These are phyloP conservation scores for Sarcocystis neurona DNA, from an alignment of 169 alveolate species.

Conservation along the genomic window DNA sequence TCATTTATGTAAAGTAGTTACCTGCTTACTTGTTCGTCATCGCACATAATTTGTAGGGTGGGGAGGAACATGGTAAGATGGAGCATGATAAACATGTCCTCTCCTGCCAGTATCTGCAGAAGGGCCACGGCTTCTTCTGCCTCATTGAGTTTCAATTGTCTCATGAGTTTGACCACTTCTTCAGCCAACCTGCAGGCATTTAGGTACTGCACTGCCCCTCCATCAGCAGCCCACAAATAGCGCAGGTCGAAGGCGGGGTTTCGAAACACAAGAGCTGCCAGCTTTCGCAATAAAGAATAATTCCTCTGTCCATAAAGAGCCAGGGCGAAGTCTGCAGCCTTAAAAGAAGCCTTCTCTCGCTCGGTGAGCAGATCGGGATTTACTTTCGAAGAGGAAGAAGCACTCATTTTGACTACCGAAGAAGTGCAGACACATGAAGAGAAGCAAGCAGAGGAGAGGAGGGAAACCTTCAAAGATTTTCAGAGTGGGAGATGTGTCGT, in stretches of 20 bases:
- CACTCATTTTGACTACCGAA: too few relatives aligned
- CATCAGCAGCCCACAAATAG: neutral
- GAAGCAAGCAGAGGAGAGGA: too few relatives aligned
- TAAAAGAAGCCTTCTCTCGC: conserved; percentile 12
- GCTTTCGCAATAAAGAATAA: neutral
- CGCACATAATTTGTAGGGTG: conserved; percentile 57
- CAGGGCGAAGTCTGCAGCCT: neutral
- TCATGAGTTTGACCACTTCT: conserved; percentile 27
- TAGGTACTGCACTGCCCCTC: conserved; percentile 37
- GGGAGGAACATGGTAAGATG: conserved; percentile 68
- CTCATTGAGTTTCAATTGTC: conserved; percentile 34
- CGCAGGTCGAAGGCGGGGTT: conserved; percentile 21
- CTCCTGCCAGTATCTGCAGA: conserved; percentile 65
- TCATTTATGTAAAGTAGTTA: neutral
- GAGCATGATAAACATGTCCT: conserved; percentile 64
- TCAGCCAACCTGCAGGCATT: conserved; percentile 55
- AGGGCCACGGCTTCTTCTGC: neutral
- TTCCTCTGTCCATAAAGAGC: neutral
- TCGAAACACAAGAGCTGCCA: neutral
- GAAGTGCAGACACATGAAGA: too few relatives aligned
- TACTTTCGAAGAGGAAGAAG: too few relatives aligned
- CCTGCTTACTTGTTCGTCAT: conserved; percentile 53
- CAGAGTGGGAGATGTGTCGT: too few relatives aligned
- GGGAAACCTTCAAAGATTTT: too few relatives aligned
- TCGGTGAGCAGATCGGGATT: conserved; percentile 5